Evolutionary conservation across 2,329 filamentous ascomycete species (phyloP).

Genomic region (Phialophora expanda): DNA sequence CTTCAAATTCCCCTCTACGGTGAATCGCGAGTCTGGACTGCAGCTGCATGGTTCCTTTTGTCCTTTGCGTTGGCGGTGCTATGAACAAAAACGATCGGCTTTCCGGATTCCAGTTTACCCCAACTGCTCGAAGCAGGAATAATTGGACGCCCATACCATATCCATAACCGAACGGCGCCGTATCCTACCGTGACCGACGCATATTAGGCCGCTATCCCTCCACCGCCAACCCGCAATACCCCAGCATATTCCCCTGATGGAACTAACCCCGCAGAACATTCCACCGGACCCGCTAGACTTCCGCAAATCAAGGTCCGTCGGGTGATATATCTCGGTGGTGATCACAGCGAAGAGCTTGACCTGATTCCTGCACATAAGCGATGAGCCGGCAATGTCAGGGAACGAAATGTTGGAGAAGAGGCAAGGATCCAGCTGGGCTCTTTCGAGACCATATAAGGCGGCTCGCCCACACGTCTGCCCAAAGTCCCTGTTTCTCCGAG

Average conservation of each 20-base stretch:
- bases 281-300: slow-evolving; percentile 12
- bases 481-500: slow-evolving; percentile 2
- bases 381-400: slow-evolving; percentile 14
- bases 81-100: neutral
- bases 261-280: slow-evolving; percentile 15
- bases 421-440: neutral
- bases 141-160: neutral
- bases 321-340: slow-evolving; percentile 11
- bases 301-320: slow-evolving; percentile 16
- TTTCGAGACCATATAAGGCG: slow-evolving; percentile 7
- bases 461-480: neutral
- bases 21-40: neutral
- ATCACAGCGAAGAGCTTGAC: slow-evolving; percentile 17
- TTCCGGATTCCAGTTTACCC: neutral
- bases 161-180: slow-evolving; percentile 13
- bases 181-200: slow-evolving; percentile 22
- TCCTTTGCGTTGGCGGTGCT: neutral
- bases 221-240: slow-evolving; percentile 17
- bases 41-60: neutral
- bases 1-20: neutral
- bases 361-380: slow-evolving; percentile 7
- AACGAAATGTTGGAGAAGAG: neutral
- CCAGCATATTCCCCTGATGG: slow-evolving; percentile 17
- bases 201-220: slow-evolving; percentile 3
- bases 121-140: neutral